Evolutionary conservation across 352 stramenopile genomes (phyloP).

Genomic region (Pythium apleroticum): DNA sequence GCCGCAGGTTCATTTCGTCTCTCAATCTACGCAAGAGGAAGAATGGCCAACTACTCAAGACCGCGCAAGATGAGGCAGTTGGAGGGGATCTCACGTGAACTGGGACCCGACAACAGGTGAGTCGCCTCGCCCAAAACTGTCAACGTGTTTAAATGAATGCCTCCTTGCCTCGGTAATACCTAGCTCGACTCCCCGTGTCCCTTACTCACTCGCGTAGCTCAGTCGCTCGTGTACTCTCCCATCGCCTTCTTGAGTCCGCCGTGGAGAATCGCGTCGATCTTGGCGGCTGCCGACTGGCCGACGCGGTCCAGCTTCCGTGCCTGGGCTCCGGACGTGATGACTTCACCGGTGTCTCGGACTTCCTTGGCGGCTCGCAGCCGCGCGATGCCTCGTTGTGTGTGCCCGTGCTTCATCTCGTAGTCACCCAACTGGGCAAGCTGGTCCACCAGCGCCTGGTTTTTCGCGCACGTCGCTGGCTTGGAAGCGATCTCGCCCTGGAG

Average conservation of each 20-base stretch:
- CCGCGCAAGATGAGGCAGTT: slow-evolving; percentile 10
- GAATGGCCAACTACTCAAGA: not conserved
- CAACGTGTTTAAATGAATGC: not conserved
- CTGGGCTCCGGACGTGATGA: slow-evolving; percentile 62
- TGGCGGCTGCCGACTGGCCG: slow-evolving; percentile 45
- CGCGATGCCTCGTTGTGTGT: slow-evolving; percentile 51
- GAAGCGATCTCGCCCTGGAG: slow-evolving; percentile 36
- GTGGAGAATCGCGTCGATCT: slow-evolving; percentile 59
- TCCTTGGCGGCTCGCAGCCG: slow-evolving; percentile 62
- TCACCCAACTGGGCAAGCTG: slow-evolving; percentile 56
- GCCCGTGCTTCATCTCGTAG: slow-evolving; percentile 47
- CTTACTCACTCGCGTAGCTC: not conserved
- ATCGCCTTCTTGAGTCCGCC: slow-evolving; percentile 46
- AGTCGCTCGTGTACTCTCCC: slow-evolving; percentile 48
- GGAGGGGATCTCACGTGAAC: not conserved
- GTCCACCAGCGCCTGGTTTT: slow-evolving; percentile 69
- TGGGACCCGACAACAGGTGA: slow-evolving; percentile 10
- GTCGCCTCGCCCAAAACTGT: not conserved
- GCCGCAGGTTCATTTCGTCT: slow-evolving; percentile 55
- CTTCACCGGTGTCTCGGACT: slow-evolving; percentile 38
- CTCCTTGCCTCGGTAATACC: not conserved
- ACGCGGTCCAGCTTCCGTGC: slow-evolving; percentile 50
- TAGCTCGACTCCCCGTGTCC: not conserved
- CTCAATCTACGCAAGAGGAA: not conserved
- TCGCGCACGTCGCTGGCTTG: slow-evolving; percentile 28